Base-by-base conservation (phyloP, 2,329 filamentous ascomycete species). In the Dactylonectria macrodidyma region DNA sequence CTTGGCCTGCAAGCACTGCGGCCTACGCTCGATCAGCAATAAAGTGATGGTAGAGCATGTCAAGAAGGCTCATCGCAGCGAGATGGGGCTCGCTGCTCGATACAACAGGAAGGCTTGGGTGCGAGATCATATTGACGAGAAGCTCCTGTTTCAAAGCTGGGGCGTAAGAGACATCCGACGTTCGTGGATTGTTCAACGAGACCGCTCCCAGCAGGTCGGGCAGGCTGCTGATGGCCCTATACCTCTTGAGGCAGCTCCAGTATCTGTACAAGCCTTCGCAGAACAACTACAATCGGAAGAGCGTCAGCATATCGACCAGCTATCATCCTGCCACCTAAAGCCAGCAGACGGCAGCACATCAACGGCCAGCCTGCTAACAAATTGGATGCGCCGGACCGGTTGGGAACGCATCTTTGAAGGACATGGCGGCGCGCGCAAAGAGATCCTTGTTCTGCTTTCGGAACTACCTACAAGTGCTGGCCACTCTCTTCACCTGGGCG, bases 1-100 rank as follows among this genome's bases (percentile, higher is more conserved):
- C 14, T 57, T 41, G 14, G 52, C 61, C 36, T 63, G 41, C 44
- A 63, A 50, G 52, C 61, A 63, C 61, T 63, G 50, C 48, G 59
- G 36, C 26, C 59, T 54, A 19, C 50, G 50, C n/a, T 62, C 59
- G 3, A 47, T 19, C 3, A 62, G 59, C 51, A 30, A 48, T 16
- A 56, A 62, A 30, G 59, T 56, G 14, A 50, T 62, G 5, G 51
- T 26, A 16, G 34, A n/a, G 8, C 51, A 62, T 48, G 5, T 55
- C 8, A 62, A 36, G 16, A 44, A 41, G 9, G 36, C 24, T 26
- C 55, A 56, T 26, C 50, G 11, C n/a, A 41, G 54, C 26, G 44
- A 36, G 38, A 41, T 46, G 14, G 46, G 54, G 38, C 36, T 62
- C 48, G 55, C 55, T 19, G 36, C 34, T 26, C 19, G 38, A 56